Evolutionary conservation across 2,329 filamentous ascomycete genomes (phyloP).

Genomic region (Pseudodiploospora longispora): DNA sequence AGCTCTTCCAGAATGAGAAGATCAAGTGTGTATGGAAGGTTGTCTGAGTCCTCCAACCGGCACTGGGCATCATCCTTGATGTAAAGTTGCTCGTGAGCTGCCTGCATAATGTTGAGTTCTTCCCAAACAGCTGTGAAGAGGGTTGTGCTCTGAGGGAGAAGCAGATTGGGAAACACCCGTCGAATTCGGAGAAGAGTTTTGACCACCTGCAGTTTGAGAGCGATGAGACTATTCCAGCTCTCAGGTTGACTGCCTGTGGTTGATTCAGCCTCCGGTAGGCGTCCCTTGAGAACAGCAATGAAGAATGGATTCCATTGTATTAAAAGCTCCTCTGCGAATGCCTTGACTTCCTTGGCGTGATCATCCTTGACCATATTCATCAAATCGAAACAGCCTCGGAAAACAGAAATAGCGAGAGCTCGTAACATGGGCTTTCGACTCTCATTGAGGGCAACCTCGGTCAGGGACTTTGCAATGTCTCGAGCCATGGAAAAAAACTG

Average conservation of each 20-base stretch:
- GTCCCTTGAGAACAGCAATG: conserved; percentile 65
- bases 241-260: conserved; percentile 46
- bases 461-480: conserved; percentile 77
- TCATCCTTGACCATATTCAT: conserved; percentile 96
- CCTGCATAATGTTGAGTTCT: conserved; percentile 68
- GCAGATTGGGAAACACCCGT: conserved; percentile 69
- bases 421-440: conserved; percentile 67
- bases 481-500: conserved; percentile 89
- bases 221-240: conserved; percentile 71
- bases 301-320: conserved; percentile 87
- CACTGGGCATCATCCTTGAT: conserved; percentile 80
- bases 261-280: conserved; percentile 56
- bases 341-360: conserved; percentile 76
- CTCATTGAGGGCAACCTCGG: conserved; percentile 71
- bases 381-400: conserved; percentile 86
- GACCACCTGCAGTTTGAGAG: conserved; percentile 87
- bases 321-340: conserved; percentile 81
- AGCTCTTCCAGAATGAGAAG: conserved; percentile 90
- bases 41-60: conserved; percentile 80
- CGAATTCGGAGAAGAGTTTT: conserved; percentile 90
- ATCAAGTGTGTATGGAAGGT: conserved; percentile 89
- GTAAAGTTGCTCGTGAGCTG: conserved; percentile 72
- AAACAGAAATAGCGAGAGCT: conserved; percentile 81
- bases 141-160: conserved; percentile 72
- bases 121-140: conserved; percentile 87